A percentile compares a stretch with the other conserved stretches of the same genome.
Conservation (phyloP, 129 eudicot genomes). For the Apium graveolens region DNA sequence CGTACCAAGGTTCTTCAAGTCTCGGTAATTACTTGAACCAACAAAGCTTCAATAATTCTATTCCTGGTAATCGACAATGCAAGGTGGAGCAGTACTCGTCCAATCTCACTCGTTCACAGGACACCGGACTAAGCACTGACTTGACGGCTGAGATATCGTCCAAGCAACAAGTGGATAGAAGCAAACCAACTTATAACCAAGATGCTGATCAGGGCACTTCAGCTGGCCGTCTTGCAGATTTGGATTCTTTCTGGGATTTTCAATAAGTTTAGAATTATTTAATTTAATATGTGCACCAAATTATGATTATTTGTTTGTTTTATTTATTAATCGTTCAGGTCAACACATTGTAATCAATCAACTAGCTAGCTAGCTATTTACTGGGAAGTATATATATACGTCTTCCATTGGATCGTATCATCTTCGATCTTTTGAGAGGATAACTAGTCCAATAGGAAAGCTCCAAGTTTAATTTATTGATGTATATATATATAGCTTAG, state of each 20-base stretch:
- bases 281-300: constrained; percentile 1
- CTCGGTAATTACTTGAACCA: background rate
- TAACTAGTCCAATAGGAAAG: background rate
- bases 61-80: constrained; percentile 10
- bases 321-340: background rate
- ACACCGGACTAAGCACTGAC: constrained; percentile 68
- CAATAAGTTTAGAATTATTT: constrained; percentile 4
- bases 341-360: background rate
- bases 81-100: constrained; percentile 42
- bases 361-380: background rate
- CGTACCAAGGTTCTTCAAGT: constrained; percentile 9
- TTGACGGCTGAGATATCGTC: constrained; percentile 45
- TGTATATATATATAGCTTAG: background rate
- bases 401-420: background rate
- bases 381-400: background rate
- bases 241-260: constrained; percentile 59
- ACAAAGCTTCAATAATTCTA: background rate
- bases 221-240: constrained; percentile 30
- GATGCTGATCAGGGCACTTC: background rate
- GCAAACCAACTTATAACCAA: background rate
- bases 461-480: background rate
- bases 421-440: constrained; percentile 1
- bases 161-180: constrained; percentile 15
- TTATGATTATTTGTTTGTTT: background rate
- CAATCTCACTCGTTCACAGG: constrained; percentile 56